Evolutionary conservation across 305 asterid genomes (phyloP), one percentile per base, ranked within the genome.

Genomic region (Rubia balearica): DNA sequence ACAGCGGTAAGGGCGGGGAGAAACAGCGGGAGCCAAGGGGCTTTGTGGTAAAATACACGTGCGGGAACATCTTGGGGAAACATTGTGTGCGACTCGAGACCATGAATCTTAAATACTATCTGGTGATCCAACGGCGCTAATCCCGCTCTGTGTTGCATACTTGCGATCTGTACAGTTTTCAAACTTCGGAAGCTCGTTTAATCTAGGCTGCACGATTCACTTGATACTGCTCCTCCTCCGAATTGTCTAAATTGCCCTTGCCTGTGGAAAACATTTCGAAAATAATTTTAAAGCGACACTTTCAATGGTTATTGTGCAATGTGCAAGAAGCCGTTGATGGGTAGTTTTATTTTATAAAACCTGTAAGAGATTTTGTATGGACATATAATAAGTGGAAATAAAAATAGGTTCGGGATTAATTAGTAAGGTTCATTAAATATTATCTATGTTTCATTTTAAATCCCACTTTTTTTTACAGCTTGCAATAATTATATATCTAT

Each of bases 1-100:
- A 78, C 88, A 78, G 92, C 91, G 88, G 82, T 67, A 67, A 76
- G 70, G 63, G 68, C 65, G 95, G 91, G 81, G 83, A 61, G 72
- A 78, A 79, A 55, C 57, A 80, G 88, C 85, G 84, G 84, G 83
- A 74, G 74, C 67, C 77, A 74, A 36, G 70, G 65, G 65, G 71
- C 22, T 49, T 68, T 51, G 65, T 68, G 59, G 21, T 57, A 42
- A 76, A 51, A 38, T 55, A 71, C 92, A 89, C 90, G 86, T 86
- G 95, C 83, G 89, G 86, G 71, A 33, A 73, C 49, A 16, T 74
- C 38, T 8, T 38, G 78, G 30, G 83, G 59, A 36, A 22, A 0
- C 16, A 64, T 71, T 41, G 46, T 33, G 8, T 79, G 73, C 67
- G 7, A 71, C 76, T 76, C 63, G 79, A 76, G 61, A 63, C 63